These are phyloP conservation scores for Entophlyctis helioformis DNA, from an alignment of 192 early-diverging fungal species.

Conservation along the genomic window DNA sequence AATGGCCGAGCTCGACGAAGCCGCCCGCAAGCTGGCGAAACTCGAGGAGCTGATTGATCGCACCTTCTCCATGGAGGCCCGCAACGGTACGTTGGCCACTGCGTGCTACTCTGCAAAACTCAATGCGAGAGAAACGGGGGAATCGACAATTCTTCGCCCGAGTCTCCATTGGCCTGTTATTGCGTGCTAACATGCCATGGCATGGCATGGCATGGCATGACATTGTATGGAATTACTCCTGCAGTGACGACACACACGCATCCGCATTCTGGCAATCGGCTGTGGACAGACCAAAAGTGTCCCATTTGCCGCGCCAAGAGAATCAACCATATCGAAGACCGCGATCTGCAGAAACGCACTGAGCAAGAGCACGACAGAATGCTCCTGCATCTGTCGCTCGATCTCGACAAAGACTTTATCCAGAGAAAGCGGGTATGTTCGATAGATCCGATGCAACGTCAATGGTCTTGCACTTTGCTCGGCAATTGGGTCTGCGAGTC, in stretches of 20 bases:
- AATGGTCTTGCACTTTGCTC: no score
- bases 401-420: slow-evolving; percentile 25
- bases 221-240: neutral
- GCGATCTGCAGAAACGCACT: slow-evolving; percentile 3
- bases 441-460: no score
- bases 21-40: no score
- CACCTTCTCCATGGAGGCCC: neutral
- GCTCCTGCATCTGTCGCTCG: slow-evolving; percentile 27
- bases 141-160: no score
- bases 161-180: no score
- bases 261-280: slow-evolving; percentile 26
- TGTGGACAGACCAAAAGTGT: slow-evolving; percentile 30
- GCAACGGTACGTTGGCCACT: neutral
- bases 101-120: no score
- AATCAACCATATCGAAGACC: slow-evolving; percentile 9
- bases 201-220: no score
- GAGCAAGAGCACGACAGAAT: slow-evolving; percentile 34
- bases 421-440: slow-evolving; percentile 13
- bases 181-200: no score
- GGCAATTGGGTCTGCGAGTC: no score
- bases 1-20: no score
- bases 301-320: slow-evolving; percentile 24
- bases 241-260: slow-evolving; percentile 22
- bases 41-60: slow-evolving; percentile 2
- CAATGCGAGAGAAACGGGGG: no score